Conservation (phyloP, 2,329 filamentous ascomycete species). For the Colletotrichum plurivorum region DNA sequence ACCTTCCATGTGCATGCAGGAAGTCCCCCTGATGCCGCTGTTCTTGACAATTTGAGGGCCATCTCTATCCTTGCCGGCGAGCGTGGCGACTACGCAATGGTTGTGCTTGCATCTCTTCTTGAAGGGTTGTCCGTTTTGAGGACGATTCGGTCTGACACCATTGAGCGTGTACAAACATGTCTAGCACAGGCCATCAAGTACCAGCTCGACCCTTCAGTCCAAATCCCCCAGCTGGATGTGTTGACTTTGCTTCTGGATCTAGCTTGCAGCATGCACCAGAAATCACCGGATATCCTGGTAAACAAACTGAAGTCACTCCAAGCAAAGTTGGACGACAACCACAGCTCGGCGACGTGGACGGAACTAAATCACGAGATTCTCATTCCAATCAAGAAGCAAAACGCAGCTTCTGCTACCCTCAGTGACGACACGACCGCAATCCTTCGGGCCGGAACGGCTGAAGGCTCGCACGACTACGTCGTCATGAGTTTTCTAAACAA, state of each 20-base stretch:
- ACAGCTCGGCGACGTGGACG: constrained; percentile 61
- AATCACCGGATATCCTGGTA: constrained; percentile 67
- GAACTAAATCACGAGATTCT: constrained; percentile 63
- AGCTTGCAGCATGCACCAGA: constrained; percentile 76
- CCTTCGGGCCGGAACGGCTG: constrained; percentile 61
- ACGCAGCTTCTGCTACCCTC: constrained; percentile 63
- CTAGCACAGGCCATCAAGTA: constrained; percentile 81
- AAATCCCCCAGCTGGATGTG: constrained; percentile 76
- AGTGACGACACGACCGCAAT: constrained; percentile 71
- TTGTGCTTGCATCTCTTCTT: constrained; percentile 75
- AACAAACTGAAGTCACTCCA: constrained; percentile 76
- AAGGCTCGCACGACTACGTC: constrained; percentile 66
- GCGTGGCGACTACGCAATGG: constrained; percentile 74
- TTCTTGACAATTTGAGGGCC: constrained; percentile 77
- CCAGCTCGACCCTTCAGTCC: constrained; percentile 75
- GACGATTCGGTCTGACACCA: constrained; percentile 73
- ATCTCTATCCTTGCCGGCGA: constrained; percentile 72
- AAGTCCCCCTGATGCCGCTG: constrained; percentile 72
- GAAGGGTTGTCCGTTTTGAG: constrained; percentile 80
- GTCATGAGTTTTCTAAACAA: constrained; percentile 74
- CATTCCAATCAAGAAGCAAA: constrained; percentile 69
- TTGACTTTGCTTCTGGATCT: constrained; percentile 79
- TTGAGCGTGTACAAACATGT: constrained; percentile 80
- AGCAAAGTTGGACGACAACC: constrained; percentile 70
- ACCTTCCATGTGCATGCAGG: constrained; percentile 76